Evolutionary conservation across 2,329 filamentous ascomycete genomes (phyloP).

Genomic region (Curvularia eragrostidis): DNA sequence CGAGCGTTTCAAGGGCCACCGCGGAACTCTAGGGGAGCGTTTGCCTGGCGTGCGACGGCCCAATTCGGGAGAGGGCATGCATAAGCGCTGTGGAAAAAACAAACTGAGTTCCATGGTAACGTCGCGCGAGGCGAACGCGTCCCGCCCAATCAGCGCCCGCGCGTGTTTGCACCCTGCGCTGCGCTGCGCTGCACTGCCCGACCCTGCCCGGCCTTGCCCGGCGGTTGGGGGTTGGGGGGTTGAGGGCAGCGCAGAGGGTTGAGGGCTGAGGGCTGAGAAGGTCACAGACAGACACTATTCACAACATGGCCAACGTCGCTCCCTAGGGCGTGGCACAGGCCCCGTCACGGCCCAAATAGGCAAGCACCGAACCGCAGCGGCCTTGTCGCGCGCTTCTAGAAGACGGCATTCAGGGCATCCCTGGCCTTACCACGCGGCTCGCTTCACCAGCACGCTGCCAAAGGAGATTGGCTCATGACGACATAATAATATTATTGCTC

Average conservation of each 20-base stretch:
- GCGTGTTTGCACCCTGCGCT: neutral
- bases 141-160: slow-evolving; percentile 13
- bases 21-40: slow-evolving; percentile 17
- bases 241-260: neutral
- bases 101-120: neutral
- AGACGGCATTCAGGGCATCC: slow-evolving; percentile 7
- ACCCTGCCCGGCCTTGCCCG: too few species aligned
- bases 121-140: slow-evolving; percentile 19
- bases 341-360: slow-evolving; percentile 1
- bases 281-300: too few species aligned
- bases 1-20: slow-evolving; percentile 18
- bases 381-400: slow-evolving; percentile 10
- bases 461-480: slow-evolving; percentile 29
- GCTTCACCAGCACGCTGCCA: slow-evolving; percentile 12
- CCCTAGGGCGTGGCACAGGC: slow-evolving; percentile 14
- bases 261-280: too few species aligned
- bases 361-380: slow-evolving; percentile 14
- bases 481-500: slow-evolving; percentile 22
- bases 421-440: slow-evolving; percentile 19
- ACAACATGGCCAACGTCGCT: neutral
- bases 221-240: too few species aligned
- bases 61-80: slow-evolving; percentile 16
- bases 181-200: too few species aligned
- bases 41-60: slow-evolving; percentile 20
- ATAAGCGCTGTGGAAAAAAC: slow-evolving; percentile 19